Conservation (phyloP, 169 alveolate species). For the Pseudocohnilembus persalinus region DNA sequence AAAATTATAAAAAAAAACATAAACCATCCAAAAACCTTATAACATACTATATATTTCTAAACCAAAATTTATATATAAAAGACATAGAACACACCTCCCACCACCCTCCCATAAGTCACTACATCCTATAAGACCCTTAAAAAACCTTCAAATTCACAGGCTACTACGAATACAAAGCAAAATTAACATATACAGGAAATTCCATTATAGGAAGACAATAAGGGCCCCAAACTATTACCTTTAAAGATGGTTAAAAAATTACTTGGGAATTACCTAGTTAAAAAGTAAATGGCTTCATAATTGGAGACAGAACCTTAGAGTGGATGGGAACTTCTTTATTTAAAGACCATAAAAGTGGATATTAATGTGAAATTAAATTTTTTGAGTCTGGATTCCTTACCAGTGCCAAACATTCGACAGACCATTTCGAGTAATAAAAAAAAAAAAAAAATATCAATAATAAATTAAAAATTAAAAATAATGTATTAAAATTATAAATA, state of each 20-base stretch:
- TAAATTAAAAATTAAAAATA: too few relatives aligned
- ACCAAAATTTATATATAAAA: too few relatives aligned
- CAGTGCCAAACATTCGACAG: conserved; percentile 41
- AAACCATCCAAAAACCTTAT: too few relatives aligned
- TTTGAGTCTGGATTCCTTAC: conserved; percentile 50
- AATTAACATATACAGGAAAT: conserved; percentile 65
- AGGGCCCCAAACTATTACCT: conserved; percentile 56
- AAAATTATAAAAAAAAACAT: too few relatives aligned
- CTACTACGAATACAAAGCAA: conserved; percentile 68
- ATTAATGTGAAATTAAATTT: conserved; percentile 45
- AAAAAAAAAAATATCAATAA: too few relatives aligned
- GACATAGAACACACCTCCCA: conserved; percentile 73
- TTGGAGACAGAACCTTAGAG: conserved; percentile 49
- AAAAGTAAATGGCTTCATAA: conserved; percentile 54
- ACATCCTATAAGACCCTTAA: conserved; percentile 48
- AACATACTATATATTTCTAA: too few relatives aligned
- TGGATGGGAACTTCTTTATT: conserved; percentile 52
- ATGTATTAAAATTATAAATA: too few relatives aligned
- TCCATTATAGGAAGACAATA: conserved; percentile 65
- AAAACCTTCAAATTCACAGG: conserved; percentile 65
- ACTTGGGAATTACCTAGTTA: conserved; percentile 48
- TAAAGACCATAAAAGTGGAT: conserved; percentile 42
- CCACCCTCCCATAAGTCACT: conserved; percentile 72
- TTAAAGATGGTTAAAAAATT: conserved; percentile 52
- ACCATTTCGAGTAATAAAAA: conserved; percentile 42